These are phyloP conservation scores for Colletotrichum somersetense DNA, from an alignment of 2,329 filamentous ascomycete species.

Conservation along the genomic window DNA sequence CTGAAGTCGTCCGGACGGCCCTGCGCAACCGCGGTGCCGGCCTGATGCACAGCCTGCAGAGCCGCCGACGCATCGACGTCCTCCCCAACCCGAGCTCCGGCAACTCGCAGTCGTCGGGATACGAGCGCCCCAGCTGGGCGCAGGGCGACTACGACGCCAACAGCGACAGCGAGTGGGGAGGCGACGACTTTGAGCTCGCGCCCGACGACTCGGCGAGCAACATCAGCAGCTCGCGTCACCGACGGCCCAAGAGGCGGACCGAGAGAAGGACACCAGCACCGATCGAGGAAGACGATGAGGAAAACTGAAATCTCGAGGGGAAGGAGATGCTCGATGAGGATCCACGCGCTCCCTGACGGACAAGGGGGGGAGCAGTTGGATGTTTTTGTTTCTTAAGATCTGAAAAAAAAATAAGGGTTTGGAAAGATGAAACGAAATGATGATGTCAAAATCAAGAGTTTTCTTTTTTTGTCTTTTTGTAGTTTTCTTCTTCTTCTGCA, in stretches of 20 bases:
- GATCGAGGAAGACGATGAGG: conserved; percentile 80
- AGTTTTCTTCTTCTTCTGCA: neutral
- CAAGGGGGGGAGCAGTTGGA: neutral
- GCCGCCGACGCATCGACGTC: conserved; percentile 69
- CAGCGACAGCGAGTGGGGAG: conserved; percentile 70
- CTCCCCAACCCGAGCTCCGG: conserved; percentile 62
- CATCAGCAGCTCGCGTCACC: conserved; percentile 77
- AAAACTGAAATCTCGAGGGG: conserved; percentile 50
- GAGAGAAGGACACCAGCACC: conserved; percentile 79
- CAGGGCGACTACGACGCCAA: conserved; percentile 62
- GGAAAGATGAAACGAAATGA: conserved; percentile 17
- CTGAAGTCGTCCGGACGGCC: conserved; percentile 82
- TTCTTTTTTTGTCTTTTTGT: neutral
- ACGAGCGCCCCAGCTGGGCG: conserved; percentile 62
- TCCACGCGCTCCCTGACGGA: conserved; percentile 5
- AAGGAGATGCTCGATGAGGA: conserved; percentile 8
- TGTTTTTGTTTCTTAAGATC: neutral
- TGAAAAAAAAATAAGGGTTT: neutral
- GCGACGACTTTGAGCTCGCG: conserved; percentile 72
- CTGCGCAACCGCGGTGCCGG: conserved; percentile 87
- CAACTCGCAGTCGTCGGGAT: conserved; percentile 58
- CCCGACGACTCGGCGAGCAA: conserved; percentile 87
- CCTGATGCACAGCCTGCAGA: conserved; percentile 74
- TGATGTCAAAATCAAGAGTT: conserved; percentile 16
- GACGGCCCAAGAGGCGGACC: conserved; percentile 75